phyloP scores from a whole-genome alignment of 2,329 filamentous ascomycete genomes.

The Alternaria hordeiaustralica region DNA sequence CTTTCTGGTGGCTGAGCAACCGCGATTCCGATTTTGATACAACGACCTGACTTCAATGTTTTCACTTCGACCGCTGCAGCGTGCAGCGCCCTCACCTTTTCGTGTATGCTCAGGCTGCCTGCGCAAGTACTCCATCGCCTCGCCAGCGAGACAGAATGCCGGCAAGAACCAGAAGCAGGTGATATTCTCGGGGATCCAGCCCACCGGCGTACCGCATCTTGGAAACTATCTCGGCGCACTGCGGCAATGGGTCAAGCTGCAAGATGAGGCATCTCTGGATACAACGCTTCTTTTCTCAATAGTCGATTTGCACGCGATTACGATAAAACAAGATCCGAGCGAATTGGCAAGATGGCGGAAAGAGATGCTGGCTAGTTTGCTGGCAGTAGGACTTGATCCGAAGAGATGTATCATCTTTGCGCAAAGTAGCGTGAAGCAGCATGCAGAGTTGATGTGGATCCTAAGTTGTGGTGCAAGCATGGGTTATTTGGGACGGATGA shows the following conservation, averaged over 20 bases:
- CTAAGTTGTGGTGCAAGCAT: conserved; percentile 89
- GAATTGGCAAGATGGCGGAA: conserved; percentile 69
- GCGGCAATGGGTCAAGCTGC: conserved; percentile 82
- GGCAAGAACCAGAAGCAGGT: conserved; percentile 16
- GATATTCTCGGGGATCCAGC: conserved; percentile 96
- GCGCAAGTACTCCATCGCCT: conserved; percentile 9
- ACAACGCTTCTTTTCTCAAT: conserved; percentile 81
- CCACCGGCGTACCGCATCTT: conserved; percentile 90
- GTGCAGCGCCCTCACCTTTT: conserved; percentile 15
- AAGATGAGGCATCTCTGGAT: conserved; percentile 64
- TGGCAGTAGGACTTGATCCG: conserved; percentile 85
- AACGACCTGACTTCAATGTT: conserved; percentile 27
- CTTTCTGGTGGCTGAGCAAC: conserved; percentile 22
- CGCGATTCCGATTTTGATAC: conserved; percentile 1
- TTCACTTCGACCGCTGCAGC: conserved; percentile 26
- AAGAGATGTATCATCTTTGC: conserved; percentile 80
- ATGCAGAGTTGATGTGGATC: conserved; percentile 96
- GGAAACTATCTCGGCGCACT: conserved; percentile 95
- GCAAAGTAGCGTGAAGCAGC: conserved; percentile 77
- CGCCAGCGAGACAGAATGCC: not conserved
- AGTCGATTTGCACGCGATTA: conserved; percentile 94
- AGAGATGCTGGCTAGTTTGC: conserved; percentile 77
- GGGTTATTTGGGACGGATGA: conserved; percentile 97
- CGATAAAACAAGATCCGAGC: conserved; percentile 67
- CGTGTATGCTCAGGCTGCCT: conserved; percentile 15